These are phyloP conservation scores for barrel medic (Medicago truncatula) DNA, from an alignment of 306 rosid species.

Conservation along the genomic window MtrunA17r5.0-ANR NC_053045.1:46004501-46005000, in stretches of 20 bases:
- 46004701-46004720: constrained; percentile 95
- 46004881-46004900: constrained; percentile 80
- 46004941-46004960: constrained; percentile 36
- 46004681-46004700: constrained; percentile 91
- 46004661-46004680: constrained; percentile 65
- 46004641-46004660: constrained; percentile 13
- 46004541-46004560: neutral
- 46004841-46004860: constrained; percentile 85
- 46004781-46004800: constrained; percentile 75
- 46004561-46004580: constrained; percentile 20
- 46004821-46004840: constrained; percentile 82
- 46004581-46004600: constrained; percentile 14
- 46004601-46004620: constrained; percentile 11
- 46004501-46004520: neutral
- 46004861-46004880: constrained; percentile 80
- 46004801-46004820: constrained; percentile 83
- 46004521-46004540: constrained; percentile 5
- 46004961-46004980: constrained; percentile 63
- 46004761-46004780: constrained; percentile 83
- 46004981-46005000: constrained; percentile 98
- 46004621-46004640: constrained; percentile 7
- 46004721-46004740: constrained; percentile 96
- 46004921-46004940: constrained; percentile 9
- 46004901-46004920: constrained; percentile 3
- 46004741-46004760: constrained; percentile 91